A percentile compares a stretch with the other conserved stretches of the same genome.
phyloP scores from a whole-genome alignment of 805 yeast genomes.

The Saturnispora gosingensis region DNA sequence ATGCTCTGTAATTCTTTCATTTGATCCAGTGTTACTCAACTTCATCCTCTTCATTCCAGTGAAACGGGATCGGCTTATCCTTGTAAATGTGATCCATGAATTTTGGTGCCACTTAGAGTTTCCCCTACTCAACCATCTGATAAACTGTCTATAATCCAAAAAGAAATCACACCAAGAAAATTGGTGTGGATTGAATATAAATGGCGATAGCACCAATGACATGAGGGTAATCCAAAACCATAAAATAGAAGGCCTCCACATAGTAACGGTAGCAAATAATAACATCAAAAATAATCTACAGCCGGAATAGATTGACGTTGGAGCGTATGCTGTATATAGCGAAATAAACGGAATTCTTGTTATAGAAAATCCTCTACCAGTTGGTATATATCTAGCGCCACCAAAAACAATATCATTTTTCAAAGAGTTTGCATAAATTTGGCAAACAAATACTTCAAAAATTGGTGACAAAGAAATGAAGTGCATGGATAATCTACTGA shows the following conservation, averaged over 20 bases:
- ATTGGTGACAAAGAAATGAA: constrained; percentile 76
- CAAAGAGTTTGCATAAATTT: constrained; percentile 76
- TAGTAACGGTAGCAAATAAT: constrained; percentile 65
- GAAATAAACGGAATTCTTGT: constrained; percentile 64
- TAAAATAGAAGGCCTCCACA: constrained; percentile 69
- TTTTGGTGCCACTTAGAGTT: constrained; percentile 54
- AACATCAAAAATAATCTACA: constrained; percentile 58
- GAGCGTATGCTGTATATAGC: constrained; percentile 69
- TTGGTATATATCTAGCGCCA: constrained; percentile 84
- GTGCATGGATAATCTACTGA: constrained; percentile 62
- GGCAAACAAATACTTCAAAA: constrained; percentile 93
- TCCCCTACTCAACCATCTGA: constrained; percentile 77
- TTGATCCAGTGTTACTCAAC: constrained; percentile 57
- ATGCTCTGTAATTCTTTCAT: constrained; percentile 33
- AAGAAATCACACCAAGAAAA: constrained; percentile 39
- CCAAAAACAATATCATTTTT: constrained; percentile 75
- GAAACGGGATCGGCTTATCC: constrained; percentile 73
- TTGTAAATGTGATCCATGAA: constrained; percentile 74
- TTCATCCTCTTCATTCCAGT: constrained; percentile 85
- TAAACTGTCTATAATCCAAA: constrained; percentile 38
- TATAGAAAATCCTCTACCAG: constrained; percentile 92
- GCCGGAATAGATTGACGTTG: constrained; percentile 72
- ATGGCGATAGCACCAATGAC: constrained; percentile 40
- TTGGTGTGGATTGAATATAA: constrained; percentile 46
- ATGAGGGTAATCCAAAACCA: constrained; percentile 47